phyloP scores from a whole-genome alignment of 176 grass and related monocot species.

The Lolium multiflorum region DNA sequence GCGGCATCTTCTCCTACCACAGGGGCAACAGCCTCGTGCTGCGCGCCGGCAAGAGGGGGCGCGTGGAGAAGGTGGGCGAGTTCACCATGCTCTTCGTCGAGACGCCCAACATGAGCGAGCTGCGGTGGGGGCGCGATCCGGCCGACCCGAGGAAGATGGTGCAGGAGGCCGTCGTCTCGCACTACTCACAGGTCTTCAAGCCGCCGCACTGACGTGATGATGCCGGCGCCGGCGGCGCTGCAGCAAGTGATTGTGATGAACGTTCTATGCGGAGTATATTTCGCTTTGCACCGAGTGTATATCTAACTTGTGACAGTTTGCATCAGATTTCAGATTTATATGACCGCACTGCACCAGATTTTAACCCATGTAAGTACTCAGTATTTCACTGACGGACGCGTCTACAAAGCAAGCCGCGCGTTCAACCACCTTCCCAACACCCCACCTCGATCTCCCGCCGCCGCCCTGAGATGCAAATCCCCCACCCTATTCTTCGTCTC shows the following conservation, averaged over 20 bases:
- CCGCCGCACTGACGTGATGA: slow-evolving; percentile 36
- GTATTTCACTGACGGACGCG: too few species aligned
- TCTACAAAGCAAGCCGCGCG: too few species aligned
- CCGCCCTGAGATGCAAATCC: not conserved
- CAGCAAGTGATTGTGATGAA: not conserved
- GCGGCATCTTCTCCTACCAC: slow-evolving; percentile 85
- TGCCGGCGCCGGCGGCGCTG: not conserved
- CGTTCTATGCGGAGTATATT: not conserved
- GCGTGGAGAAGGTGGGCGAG: slow-evolving; percentile 62
- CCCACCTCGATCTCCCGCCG: not conserved
- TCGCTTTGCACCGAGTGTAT: not conserved
- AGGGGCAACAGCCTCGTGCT: slow-evolving; percentile 62
- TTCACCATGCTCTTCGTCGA: slow-evolving; percentile 90
- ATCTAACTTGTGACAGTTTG: not conserved
- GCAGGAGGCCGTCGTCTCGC: slow-evolving; percentile 61
- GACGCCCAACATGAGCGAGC: slow-evolving; percentile 91
- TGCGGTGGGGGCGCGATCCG: slow-evolving; percentile 52
- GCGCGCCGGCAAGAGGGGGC: slow-evolving; percentile 67
- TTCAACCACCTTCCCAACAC: not conserved
- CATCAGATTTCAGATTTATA: not conserved
- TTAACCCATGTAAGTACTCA: too few species aligned
- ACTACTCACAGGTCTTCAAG: slow-evolving; percentile 62
- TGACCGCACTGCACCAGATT: too few species aligned
- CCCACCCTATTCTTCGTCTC: not conserved
- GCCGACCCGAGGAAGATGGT: slow-evolving; percentile 53